Evolutionary conservation across 2,329 filamentous ascomycete species (phyloP).

Genomic region (Colletotrichum plurivorum): DNA sequence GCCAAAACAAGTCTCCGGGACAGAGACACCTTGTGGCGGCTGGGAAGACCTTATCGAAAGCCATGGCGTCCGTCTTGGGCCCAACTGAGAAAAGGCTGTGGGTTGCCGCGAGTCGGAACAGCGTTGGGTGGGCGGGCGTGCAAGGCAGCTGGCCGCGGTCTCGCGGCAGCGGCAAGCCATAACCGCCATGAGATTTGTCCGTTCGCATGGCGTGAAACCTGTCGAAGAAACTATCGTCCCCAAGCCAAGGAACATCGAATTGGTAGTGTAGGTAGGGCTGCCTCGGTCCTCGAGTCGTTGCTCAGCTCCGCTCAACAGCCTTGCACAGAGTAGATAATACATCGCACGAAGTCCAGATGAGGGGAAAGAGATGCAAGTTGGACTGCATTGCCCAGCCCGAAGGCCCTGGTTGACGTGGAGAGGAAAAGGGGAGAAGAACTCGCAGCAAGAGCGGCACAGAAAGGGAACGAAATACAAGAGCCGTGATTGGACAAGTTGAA

Average conservation of each 20-base stretch:
- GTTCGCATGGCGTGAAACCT: constrained; percentile 30
- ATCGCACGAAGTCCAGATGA: not conserved
- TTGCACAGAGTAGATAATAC: too few species aligned
- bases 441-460: not conserved
- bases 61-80: constrained; percentile 11
- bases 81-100: not conserved
- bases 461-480: not conserved
- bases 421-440: not conserved
- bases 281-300: not conserved
- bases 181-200: constrained; percentile 23
- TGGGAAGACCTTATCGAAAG: constrained; percentile 25
- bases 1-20: not conserved
- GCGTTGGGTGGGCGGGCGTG: not conserved
- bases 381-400: not conserved
- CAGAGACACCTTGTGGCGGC: constrained; percentile 23
- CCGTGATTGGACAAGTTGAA: not conserved
- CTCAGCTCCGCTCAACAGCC: constrained; percentile 4
- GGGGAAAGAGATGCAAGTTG: not conserved
- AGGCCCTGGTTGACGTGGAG: too few species aligned
- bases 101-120: constrained; percentile 10
- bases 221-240: constrained; percentile 27
- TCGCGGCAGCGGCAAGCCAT: constrained; percentile 32
- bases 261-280: constrained; percentile 19
- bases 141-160: constrained; percentile 8
- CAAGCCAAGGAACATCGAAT: not conserved